These are phyloP conservation scores for Rhizomucor pusillus DNA, from an alignment of 371 early-diverging fungal species.

Conservation along the genomic window DNA sequence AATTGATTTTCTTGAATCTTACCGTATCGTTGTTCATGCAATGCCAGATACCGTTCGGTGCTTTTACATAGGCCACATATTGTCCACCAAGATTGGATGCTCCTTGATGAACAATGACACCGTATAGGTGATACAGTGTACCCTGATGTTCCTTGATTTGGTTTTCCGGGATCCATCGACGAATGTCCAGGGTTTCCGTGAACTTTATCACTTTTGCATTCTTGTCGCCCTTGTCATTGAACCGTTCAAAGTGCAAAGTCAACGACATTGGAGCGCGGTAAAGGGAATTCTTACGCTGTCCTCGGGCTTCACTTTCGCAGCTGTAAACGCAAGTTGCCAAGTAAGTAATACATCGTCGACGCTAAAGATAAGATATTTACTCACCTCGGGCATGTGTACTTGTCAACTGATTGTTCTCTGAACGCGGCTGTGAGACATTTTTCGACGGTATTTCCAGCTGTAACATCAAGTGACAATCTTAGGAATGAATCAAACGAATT, in stretches of 20 bases:
- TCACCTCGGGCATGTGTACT: conserved; percentile 30
- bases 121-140: conserved; percentile 62
- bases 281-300: conserved; percentile 57
- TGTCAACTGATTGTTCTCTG: conserved; percentile 8
- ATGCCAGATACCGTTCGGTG: conserved; percentile 81
- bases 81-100: conserved; percentile 74
- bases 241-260: conserved; percentile 78
- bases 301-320: conserved; percentile 56
- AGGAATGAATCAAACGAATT: conserved; percentile 69
- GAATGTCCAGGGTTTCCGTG: conserved; percentile 42
- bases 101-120: conserved; percentile 81
- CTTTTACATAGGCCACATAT: conserved; percentile 79
- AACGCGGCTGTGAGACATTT: conserved; percentile 30
- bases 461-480: conserved; percentile 73
- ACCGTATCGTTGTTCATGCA: conserved; percentile 80
- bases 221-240: conserved; percentile 65
- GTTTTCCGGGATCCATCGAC: conserved; percentile 28
- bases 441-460: conserved; percentile 57
- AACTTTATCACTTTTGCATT: conserved; percentile 45
- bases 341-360: background rate
- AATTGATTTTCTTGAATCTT: conserved; percentile 10
- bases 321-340: background rate
- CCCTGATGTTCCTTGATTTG: conserved; percentile 29
- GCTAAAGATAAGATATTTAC: background rate
- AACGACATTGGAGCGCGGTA: conserved; percentile 69